Evolutionary conservation across 2,329 filamentous ascomycete genomes (phyloP), one percentile per base, ranked within the genome.

Genomic region (Phyllosticta paracitricarpa): DNA sequence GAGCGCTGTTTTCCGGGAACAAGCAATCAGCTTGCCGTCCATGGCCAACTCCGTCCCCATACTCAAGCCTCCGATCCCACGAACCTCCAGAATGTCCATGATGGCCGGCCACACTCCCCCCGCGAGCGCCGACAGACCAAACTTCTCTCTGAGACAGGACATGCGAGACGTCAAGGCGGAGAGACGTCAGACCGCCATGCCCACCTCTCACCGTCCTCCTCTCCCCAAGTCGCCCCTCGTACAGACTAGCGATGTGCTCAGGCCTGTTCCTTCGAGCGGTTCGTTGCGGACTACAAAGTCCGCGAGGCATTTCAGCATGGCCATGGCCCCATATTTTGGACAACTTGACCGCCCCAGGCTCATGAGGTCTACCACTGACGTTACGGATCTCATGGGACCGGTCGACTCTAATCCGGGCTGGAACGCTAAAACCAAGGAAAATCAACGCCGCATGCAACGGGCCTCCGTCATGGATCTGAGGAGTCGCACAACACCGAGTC

Each of bases 1-100:
- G 7, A 54, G 28, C 1, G 30, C 35, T 9, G 17, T 53, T 7
- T 19, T 40, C 2, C 51, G 53, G 19, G 61, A 62, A 26, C 54
- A 57, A 24, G 52, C 61, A n/a, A 67, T 68, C 61, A 70, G 72
- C 52, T 69, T 71, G 25, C 69, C 70, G 17, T 73, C 72, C 7
- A 66, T 75, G 14, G 70, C 69, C 30, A 69, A 71, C 53, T 53
- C 57, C 1, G 57, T 62, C n/a, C 61, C 61, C 14, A 30, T 65
- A 67, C 56, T 67, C 68, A 64, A 68, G 64, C 66, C 70, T 68
- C 57, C 66, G 69, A 22, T n/a, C 55, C 68, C 28, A 61, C 68
- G 4, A 54, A 67, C 7, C 66, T 64, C 8, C 65, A 69, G 48
- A 65, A 71, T 59, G 19, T 71, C 71, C 2, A 67, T 71, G 0